Conservation (phyloP, 345 rosid species). For the Mercurialis annua region DNA sequence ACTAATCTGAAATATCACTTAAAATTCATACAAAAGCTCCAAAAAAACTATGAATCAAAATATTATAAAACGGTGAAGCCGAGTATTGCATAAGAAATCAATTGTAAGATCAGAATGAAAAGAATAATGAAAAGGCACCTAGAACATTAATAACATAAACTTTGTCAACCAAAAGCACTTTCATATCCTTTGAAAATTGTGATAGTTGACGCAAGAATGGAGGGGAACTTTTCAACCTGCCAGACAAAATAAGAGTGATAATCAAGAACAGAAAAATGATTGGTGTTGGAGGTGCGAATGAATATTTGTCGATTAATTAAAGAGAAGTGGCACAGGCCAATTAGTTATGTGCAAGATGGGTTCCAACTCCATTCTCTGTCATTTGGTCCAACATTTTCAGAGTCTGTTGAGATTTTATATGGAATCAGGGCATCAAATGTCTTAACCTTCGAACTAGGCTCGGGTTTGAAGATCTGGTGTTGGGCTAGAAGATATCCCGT, state of each 20-base stretch:
- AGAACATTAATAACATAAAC: constrained; percentile 67
- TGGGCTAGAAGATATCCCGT: too few species aligned
- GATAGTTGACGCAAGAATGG: constrained; percentile 7
- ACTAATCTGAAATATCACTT: neutral
- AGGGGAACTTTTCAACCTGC: constrained; percentile 14
- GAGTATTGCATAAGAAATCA: neutral
- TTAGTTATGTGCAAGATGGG: too few species aligned
- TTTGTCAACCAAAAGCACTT: constrained; percentile 52
- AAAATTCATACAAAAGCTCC: neutral
- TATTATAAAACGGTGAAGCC: neutral
- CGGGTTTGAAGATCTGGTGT: too few species aligned
- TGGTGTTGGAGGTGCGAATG: too few species aligned
- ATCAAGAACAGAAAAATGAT: neutral
- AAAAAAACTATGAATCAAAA: neutral
- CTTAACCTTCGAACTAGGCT: too few species aligned
- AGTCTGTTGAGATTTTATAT: too few species aligned
- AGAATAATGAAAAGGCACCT: constrained; percentile 37
- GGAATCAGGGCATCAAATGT: too few species aligned
- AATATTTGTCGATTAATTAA: too few species aligned
- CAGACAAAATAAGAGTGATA: neutral
- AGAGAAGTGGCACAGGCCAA: too few species aligned
- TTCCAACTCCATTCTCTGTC: too few species aligned
- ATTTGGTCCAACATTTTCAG: too few species aligned
- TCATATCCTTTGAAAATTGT: constrained; percentile 54
- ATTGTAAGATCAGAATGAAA: neutral